Percentiles rank a stretch among this genome's conserved stretches.
Evolutionary conservation across 1,284 basidiomycete genomes (phyloP).

Genomic region (Trichosporon sp.): DNA sequence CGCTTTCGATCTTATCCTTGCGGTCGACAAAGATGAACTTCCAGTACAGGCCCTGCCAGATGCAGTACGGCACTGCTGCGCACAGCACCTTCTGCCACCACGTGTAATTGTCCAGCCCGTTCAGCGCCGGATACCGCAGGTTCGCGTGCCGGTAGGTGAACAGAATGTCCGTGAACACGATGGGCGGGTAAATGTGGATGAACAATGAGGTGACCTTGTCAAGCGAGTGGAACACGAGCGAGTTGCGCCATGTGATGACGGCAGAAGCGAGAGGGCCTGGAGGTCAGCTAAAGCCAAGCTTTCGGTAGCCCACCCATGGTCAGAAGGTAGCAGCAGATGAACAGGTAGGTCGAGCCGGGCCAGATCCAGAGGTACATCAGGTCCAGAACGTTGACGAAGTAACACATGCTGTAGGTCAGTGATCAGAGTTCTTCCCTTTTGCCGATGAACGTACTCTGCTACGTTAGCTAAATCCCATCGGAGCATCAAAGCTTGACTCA

Average conservation of each 20-base stretch:
- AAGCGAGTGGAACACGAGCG: conserved; percentile 85
- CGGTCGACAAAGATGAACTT: conserved; percentile 84
- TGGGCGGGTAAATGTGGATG: conserved; percentile 78
- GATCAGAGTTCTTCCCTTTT: background rate
- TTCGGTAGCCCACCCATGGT: conserved; percentile 58
- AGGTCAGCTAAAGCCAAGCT: conserved; percentile 14
- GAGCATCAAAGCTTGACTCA: conserved; percentile 19
- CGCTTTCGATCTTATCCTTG: conserved; percentile 77
- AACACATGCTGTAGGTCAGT: conserved; percentile 58
- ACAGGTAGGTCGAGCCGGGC: conserved; percentile 66
- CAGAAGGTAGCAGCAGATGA: conserved; percentile 80
- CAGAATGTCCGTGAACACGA: conserved; percentile 83
- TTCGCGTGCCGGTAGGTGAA: conserved; percentile 41
- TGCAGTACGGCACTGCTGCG: conserved; percentile 55
- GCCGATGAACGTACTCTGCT: conserved; percentile 4
- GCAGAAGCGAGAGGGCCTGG: conserved; percentile 76
- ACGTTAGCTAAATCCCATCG: background rate
- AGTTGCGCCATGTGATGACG: conserved; percentile 94
- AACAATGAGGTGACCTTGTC: conserved; percentile 90
- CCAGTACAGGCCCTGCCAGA: conserved; percentile 87
- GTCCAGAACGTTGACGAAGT: conserved; percentile 81
- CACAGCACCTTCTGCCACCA: conserved; percentile 49
- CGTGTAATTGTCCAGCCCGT: conserved; percentile 47
- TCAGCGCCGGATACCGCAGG: conserved; percentile 73
- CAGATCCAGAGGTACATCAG: conserved; percentile 81